Evolutionary conservation across 768 basidiomycete genomes (phyloP).

Genomic region (Amanita molliuscula): DNA sequence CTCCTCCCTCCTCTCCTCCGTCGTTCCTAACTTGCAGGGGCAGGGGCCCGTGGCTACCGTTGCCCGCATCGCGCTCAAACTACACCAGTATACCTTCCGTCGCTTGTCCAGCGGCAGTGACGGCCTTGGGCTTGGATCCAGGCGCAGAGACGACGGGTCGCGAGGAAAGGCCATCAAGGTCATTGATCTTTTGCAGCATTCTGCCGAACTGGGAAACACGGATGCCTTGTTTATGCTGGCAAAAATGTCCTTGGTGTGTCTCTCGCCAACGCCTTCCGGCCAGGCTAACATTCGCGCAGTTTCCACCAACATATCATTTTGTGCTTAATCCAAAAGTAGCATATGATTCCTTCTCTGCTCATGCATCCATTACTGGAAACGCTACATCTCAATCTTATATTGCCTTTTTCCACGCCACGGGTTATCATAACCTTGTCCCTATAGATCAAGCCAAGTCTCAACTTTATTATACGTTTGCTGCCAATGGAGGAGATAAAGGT

Average conservation of each 20-base stretch:
- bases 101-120: constrained; percentile 31
- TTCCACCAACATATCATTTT: constrained; percentile 66
- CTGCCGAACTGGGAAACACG: constrained; percentile 64
- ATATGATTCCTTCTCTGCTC: constrained; percentile 49
- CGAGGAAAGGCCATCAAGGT: constrained; percentile 71
- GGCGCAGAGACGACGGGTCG: constrained; percentile 56
- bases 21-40: constrained; percentile 65
- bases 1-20: constrained; percentile 48
- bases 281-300: constrained; percentile 25
- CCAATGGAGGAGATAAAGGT: constrained; percentile 75
- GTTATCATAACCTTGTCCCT: constrained; percentile 55
- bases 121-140: constrained; percentile 27
- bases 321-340: constrained; percentile 50
- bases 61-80: constrained; percentile 54
- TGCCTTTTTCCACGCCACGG: constrained; percentile 85
- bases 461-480: constrained; percentile 90
- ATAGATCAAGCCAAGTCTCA: constrained; percentile 76
- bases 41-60: constrained; percentile 68
- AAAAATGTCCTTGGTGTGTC: constrained; percentile 54
- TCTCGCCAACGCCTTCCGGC: background rate
- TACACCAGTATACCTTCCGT: constrained; percentile 49
- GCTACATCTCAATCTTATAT: constrained; percentile 79
- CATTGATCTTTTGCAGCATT: constrained; percentile 69
- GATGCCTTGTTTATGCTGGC: constrained; percentile 67
- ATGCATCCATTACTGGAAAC: constrained; percentile 67